These are phyloP conservation scores for Histomonas meleagridis DNA, from an alignment of 208 protist genomes.

Conservation along the genomic window DNA sequence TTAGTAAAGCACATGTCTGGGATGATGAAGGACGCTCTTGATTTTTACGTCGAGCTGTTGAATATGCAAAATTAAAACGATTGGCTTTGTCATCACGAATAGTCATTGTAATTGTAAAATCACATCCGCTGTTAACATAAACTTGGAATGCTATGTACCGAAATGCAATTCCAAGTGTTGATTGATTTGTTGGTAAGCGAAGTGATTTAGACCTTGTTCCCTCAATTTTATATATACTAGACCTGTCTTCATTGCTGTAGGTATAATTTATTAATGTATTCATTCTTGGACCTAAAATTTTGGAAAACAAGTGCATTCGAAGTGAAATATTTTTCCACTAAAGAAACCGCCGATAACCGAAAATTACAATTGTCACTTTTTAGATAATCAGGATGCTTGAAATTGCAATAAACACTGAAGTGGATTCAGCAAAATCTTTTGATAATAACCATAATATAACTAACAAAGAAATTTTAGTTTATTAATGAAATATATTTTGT, in stretches of 20 bases:
- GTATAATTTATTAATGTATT: no score
- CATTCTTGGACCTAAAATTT: no score
- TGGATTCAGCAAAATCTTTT: no score
- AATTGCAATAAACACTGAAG: no score
- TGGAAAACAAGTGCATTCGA: no score
- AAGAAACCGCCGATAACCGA: no score
- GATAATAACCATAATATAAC: no score
- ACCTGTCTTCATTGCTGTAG: background rate
- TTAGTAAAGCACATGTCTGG: background rate
- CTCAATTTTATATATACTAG: background rate
- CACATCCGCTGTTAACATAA: background rate
- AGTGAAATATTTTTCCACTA: no score
- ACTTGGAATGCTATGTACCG: background rate
- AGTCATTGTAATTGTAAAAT: background rate
- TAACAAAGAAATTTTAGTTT: no score
- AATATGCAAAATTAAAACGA: slow-evolving; percentile 7
- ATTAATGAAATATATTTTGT: no score
- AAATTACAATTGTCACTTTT: no score
- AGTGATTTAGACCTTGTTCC: background rate
- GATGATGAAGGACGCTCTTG: background rate
- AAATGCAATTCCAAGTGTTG: background rate
- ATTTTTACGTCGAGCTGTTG: background rate
- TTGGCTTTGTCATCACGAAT: background rate
- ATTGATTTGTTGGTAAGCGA: background rate
- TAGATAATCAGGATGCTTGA: no score